Percentiles rank a stretch among this genome's conserved stretches.
Evolutionary conservation across 2,329 filamentous ascomycete species (phyloP).

Genomic region (Pseudocercospora ulei): DNA sequence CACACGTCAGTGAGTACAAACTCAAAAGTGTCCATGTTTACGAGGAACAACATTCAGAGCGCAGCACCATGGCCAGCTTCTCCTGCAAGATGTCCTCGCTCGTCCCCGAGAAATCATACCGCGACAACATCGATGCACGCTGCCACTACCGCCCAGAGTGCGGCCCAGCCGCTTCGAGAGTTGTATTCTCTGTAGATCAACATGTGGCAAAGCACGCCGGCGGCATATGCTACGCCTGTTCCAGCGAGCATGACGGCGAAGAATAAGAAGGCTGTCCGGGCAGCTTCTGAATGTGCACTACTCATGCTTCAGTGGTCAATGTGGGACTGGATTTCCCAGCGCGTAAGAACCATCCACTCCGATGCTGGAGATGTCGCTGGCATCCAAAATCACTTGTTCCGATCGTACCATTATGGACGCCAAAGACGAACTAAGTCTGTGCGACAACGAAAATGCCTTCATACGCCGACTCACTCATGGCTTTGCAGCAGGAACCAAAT

Average conservation of each 20-base stretch:
- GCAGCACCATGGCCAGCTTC: too few relatives aligned
- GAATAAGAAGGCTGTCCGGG: conserved; percentile 1
- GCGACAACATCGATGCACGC: not conserved
- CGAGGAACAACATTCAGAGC: too few relatives aligned
- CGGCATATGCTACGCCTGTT: not conserved
- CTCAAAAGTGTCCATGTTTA: too few relatives aligned
- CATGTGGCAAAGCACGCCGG: not conserved
- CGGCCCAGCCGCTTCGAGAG: not conserved
- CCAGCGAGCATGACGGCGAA: conserved; percentile 3
- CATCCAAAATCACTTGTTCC: too few relatives aligned
- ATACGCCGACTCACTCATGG: not conserved
- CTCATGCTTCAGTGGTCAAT: not conserved
- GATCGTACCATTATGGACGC: too few relatives aligned
- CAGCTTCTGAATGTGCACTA: not conserved
- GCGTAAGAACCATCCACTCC: not conserved
- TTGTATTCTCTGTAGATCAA: not conserved
- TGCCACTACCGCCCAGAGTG: not conserved
- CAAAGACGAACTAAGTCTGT: too few relatives aligned
- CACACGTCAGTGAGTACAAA: too few relatives aligned
- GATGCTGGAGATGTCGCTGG: too few relatives aligned
- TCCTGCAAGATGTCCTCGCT: too few relatives aligned
- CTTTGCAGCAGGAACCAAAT: not conserved
- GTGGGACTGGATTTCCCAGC: not conserved
- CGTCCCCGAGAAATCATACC: not conserved
- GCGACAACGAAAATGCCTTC: too few relatives aligned